Evolutionary conservation across 495 filamentous ascomycete species (phyloP).

Genomic region (Platismatia glauca): DNA sequence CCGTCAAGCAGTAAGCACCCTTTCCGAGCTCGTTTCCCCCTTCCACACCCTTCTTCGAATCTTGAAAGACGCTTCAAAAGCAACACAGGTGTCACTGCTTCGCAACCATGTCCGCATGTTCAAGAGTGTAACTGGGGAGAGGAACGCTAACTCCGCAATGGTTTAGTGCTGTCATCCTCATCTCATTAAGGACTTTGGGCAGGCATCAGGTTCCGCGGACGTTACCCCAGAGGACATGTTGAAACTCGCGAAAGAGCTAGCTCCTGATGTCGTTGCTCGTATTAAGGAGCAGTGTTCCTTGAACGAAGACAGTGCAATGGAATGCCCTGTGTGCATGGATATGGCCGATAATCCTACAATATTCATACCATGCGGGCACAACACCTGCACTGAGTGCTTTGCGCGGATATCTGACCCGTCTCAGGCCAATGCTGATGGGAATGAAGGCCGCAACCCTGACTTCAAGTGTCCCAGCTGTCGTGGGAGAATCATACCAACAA

Average conservation of each 20-base stretch:
- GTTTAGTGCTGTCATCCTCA: slow-evolving; percentile 73
- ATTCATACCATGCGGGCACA: slow-evolving; percentile 28
- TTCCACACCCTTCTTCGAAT: background rate
- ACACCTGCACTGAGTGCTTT: slow-evolving; percentile 36
- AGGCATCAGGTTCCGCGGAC: slow-evolving; percentile 40
- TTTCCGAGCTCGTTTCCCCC: background rate
- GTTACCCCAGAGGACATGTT: slow-evolving; percentile 49
- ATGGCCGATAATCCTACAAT: slow-evolving; percentile 65
- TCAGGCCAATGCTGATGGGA: slow-evolving; percentile 43
- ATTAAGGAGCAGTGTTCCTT: slow-evolving; percentile 45
- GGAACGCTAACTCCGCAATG: background rate
- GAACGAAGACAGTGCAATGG: slow-evolving; percentile 46
- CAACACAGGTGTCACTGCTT: background rate
- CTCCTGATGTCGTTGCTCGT: slow-evolving; percentile 52
- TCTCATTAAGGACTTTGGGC: slow-evolving; percentile 67
- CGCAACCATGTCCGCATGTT: background rate
- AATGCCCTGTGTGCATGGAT: slow-evolving; percentile 79
- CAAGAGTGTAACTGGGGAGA: background rate
- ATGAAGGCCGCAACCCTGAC: slow-evolving; percentile 34
- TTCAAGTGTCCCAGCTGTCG: slow-evolving; percentile 73
- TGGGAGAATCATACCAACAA: slow-evolving; percentile 50
- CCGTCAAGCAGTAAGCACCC: slow-evolving; percentile 52
- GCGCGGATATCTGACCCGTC: slow-evolving; percentile 58
- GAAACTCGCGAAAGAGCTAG: slow-evolving; percentile 56
- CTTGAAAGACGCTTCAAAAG: background rate